phyloP scores from a whole-genome alignment of 371 early-diverging fungal species.

The Circinella minor region DNA sequence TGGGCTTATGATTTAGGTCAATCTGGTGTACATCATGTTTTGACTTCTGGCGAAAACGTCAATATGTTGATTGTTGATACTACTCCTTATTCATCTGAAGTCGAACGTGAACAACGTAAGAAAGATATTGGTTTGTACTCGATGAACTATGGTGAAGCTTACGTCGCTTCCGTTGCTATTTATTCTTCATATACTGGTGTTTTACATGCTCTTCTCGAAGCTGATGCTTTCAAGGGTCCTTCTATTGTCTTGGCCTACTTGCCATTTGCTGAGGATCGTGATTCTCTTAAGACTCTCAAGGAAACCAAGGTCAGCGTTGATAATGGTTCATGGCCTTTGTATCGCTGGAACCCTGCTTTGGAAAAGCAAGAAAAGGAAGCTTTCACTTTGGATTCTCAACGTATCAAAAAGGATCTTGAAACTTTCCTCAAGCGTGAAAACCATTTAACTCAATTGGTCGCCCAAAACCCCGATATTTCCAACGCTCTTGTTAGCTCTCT shows the following conservation, averaged over 20 bases:
- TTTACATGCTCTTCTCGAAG: slow-evolving; percentile 85
- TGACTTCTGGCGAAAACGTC: slow-evolving; percentile 82
- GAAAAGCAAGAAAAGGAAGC: slow-evolving; percentile 64
- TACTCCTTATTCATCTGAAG: slow-evolving; percentile 66
- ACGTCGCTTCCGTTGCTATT: slow-evolving; percentile 89
- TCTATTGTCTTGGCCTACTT: slow-evolving; percentile 88
- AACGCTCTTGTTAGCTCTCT: slow-evolving; percentile 54
- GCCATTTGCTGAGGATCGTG: slow-evolving; percentile 45
- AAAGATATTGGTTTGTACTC: slow-evolving; percentile 95
- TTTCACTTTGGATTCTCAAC: slow-evolving; percentile 86
- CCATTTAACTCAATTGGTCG: slow-evolving; percentile 75
- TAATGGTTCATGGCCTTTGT: slow-evolving; percentile 91
- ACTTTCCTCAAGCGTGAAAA: slow-evolving; percentile 85
- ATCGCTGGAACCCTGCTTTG: slow-evolving; percentile 88
- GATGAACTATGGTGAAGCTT: slow-evolving; percentile 89
- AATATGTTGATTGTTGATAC: slow-evolving; percentile 90
- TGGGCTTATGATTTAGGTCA: slow-evolving; percentile 88
- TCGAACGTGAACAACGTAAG: slow-evolving; percentile 75
- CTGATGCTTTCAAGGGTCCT: slow-evolving; percentile 90
- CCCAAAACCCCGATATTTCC: slow-evolving; percentile 66
- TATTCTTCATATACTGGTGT: slow-evolving; percentile 89
- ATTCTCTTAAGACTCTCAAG: slow-evolving; percentile 75
- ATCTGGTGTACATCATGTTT: slow-evolving; percentile 90
- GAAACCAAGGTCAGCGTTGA: slow-evolving; percentile 91
- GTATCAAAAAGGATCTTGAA: slow-evolving; percentile 80